phyloP scores from a whole-genome alignment of 441 rosid species.

The Hura crepitans region DNA sequence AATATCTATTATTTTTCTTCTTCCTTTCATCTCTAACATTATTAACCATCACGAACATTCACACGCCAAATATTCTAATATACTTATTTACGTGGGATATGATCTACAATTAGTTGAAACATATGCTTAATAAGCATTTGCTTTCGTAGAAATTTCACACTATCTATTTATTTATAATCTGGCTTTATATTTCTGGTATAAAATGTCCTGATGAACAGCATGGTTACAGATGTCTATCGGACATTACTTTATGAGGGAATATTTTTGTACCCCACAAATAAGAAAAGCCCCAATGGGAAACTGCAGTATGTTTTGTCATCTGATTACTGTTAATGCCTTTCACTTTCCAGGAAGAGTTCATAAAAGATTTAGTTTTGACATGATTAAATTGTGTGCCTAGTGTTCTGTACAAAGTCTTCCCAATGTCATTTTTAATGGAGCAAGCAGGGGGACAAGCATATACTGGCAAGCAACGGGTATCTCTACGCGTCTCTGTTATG shows the following conservation, averaged over 20 bases:
- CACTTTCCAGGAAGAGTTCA: neutral
- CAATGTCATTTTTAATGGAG: constrained; percentile 95
- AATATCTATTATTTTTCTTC: no score
- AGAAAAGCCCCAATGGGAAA: constrained; percentile 90
- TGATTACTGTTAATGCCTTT: neutral
- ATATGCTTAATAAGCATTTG: neutral
- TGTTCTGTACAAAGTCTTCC: constrained; percentile 94
- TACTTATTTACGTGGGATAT: no score
- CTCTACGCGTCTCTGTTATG: neutral
- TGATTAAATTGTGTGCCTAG: constrained; percentile 32
- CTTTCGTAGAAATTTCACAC: neutral
- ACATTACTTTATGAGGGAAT: constrained; percentile 91
- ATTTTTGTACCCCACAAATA: constrained; percentile 94
- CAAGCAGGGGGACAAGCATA: constrained; percentile 97
- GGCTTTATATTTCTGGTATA: constrained; percentile 15
- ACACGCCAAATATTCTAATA: no score
- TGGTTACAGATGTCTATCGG: constrained; percentile 98
- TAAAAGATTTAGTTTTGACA: neutral
- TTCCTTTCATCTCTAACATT: no score
- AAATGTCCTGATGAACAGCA: constrained; percentile 40
- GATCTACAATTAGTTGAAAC: neutral
- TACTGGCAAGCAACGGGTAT: constrained; percentile 82
- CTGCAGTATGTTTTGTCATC: constrained; percentile 58
- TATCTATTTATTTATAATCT: neutral
- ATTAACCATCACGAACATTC: no score